Evolutionary conservation across 257 asterid species (phyloP).

Genomic region (Solanum chiquidenum): DNA sequence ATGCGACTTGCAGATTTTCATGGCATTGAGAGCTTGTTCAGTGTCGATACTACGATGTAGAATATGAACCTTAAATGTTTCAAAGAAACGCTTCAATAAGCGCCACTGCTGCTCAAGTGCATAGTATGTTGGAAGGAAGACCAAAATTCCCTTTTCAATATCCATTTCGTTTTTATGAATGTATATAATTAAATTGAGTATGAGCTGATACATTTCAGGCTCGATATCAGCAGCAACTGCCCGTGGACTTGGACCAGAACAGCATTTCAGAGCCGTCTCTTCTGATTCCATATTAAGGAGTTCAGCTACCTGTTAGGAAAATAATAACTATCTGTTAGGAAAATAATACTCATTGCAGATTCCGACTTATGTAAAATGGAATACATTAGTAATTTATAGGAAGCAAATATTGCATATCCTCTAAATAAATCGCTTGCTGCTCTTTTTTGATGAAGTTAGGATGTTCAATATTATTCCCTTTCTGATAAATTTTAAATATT

Average conservation of each 20-base stretch:
- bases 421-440: background rate
- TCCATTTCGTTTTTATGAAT: constrained; percentile 83
- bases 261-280: constrained; percentile 41
- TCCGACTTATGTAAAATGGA: background rate
- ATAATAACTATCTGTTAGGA: constrained; percentile 34
- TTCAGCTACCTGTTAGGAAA: constrained; percentile 42
- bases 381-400: background rate
- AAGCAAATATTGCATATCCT: background rate
- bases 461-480: background rate
- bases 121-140: constrained; percentile 86
- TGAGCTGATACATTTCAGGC: constrained; percentile 64
- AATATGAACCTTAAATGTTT: constrained; percentile 74
- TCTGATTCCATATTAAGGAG: constrained; percentile 58
- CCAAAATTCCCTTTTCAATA: constrained; percentile 90
- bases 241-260: constrained; percentile 68
- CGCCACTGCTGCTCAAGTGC: constrained; percentile 88
- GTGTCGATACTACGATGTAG: constrained; percentile 82
- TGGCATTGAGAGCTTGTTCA: constrained; percentile 76
- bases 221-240: constrained; percentile 50
- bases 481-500: background rate
- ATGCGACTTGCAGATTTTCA: constrained; percentile 76
- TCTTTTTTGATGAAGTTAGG: background rate
- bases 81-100: constrained; percentile 56
- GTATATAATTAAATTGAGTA: constrained; percentile 69
- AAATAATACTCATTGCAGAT: background rate